Evolutionary conservation across 2,329 filamentous ascomycete genomes (phyloP), one percentile per base, ranked within the genome.

Genomic region (Fusarium sp.): DNA sequence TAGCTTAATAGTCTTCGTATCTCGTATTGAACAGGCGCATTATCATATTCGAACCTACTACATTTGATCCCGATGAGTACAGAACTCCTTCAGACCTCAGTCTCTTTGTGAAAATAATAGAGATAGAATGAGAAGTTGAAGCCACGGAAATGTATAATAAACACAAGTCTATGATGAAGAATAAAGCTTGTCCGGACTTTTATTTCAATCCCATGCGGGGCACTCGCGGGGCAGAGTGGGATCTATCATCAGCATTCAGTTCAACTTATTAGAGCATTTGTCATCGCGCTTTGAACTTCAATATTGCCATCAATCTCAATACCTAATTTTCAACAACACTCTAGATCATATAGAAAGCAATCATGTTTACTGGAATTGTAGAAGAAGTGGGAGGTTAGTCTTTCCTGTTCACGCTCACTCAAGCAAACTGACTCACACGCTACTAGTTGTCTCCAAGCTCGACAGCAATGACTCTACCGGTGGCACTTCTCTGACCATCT

Each of bases 301-400:
- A 50, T 33, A 38, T 31, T 28, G 8, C 13, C 38, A 28, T 30
- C 34, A 50, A 20, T n/a, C 26, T 26, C n/a, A 20, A 20, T 15
- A 38, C 9, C 6, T 12, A 40, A 50, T 38, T n/a, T 20, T n/a
- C 36, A 33, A 38, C 31, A 42, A 30, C 42, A 31, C n/a, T 28
- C 7, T 33, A 23, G 11, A 8, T 16, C 34, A 34, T 40, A 31
- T 37, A 45, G 10, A 23, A 37, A 20, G 36, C 70, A 72, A 79
- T 53, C 64, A 98, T 99, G 96, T 98, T 99, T 77, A 98, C 96
- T 60, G 96, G 96, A 73, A 92, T 97, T 66, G 92, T 97, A 56
- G 94, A 97, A 82, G 91, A 91, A 66, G 91, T 98, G 69, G 96
- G 96, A 83, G 94, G 95, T 97, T 83, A 81, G 90, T 83, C 59